phyloP scores from a whole-genome alignment of 2,329 filamentous ascomycete genomes.

The Ophiosphaerella korrae region DNA sequence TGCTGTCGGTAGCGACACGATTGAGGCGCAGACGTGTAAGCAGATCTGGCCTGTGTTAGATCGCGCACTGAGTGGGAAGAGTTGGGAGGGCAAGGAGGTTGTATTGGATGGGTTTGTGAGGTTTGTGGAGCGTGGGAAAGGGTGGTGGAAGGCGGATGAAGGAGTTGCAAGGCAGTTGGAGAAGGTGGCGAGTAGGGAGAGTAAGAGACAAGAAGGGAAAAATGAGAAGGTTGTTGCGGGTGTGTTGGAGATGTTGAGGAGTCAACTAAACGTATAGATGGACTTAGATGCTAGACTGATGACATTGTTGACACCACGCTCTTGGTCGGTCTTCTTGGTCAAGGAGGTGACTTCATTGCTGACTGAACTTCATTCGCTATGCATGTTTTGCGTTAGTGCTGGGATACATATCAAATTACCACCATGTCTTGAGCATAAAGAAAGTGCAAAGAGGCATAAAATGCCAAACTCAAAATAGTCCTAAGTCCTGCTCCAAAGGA shows the following conservation, averaged over 20 bases:
- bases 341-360: no score
- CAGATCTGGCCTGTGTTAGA: slow-evolving; percentile 83
- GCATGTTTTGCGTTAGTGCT: no score
- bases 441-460: no score
- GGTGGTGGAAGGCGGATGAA: slow-evolving; percentile 63
- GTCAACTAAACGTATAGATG: slow-evolving; percentile 2
- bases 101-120: slow-evolving; percentile 79
- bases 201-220: slow-evolving; percentile 84
- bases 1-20: slow-evolving; percentile 62
- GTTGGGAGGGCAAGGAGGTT: slow-evolving; percentile 88
- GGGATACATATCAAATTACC: no score
- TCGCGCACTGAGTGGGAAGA: slow-evolving; percentile 82
- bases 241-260: slow-evolving; percentile 23
- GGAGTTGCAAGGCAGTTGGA: slow-evolving; percentile 64
- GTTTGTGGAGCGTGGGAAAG: slow-evolving; percentile 70
- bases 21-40: slow-evolving; percentile 64
- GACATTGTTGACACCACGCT: no score
- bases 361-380: no score
- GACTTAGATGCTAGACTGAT: background rate
- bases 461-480: no score
- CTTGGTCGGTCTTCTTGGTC: no score
- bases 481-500: no score
- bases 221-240: slow-evolving; percentile 57
- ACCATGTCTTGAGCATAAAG: no score
- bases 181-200: slow-evolving; percentile 78